Percentiles rank a stretch among this genome's conserved stretches.
phyloP scores from a whole-genome alignment of 2,329 filamentous ascomycete species.

The Mycosphaerelloides madeirae region DNA sequence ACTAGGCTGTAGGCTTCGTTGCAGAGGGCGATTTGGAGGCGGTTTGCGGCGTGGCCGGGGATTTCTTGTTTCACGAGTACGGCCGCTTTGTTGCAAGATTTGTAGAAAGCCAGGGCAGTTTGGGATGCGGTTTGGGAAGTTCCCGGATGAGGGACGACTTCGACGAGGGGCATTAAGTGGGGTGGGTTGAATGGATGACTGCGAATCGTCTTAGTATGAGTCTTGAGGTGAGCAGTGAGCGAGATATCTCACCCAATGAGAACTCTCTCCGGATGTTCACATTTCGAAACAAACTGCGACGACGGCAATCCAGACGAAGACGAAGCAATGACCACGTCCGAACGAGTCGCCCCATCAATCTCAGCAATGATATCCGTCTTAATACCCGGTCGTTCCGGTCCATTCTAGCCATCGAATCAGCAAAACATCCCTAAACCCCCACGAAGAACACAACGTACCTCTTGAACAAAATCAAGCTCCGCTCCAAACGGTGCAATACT shows the following conservation, averaged over 20 bases:
- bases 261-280: conserved; percentile 30
- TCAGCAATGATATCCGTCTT: conserved; percentile 36
- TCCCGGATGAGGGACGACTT: conserved; percentile 37
- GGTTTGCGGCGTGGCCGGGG: conserved; percentile 42
- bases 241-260: conserved; percentile 31
- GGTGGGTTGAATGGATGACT: conserved; percentile 46
- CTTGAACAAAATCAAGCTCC: neutral
- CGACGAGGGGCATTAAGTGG: conserved; percentile 44
- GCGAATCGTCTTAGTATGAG: too few relatives aligned
- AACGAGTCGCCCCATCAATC: conserved; percentile 29
- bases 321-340: conserved; percentile 35
- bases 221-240: too few relatives aligned
- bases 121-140: conserved; percentile 25
- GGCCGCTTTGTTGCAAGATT: conserved; percentile 36
- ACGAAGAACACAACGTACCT: neutral
- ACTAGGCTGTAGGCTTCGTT: conserved; percentile 35
- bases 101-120: conserved; percentile 37
- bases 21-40: conserved; percentile 39
- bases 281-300: conserved; percentile 16
- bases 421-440: neutral
- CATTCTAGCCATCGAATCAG: conserved; percentile 1
- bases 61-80: conserved; percentile 39
- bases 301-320: conserved; percentile 13
- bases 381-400: conserved; percentile 35
- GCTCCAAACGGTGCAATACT: neutral